Evolutionary conservation across 257 asterid species (phyloP), one percentile per base, ranked within the genome.

Genomic region (Primulina huaijiensis): DNA sequence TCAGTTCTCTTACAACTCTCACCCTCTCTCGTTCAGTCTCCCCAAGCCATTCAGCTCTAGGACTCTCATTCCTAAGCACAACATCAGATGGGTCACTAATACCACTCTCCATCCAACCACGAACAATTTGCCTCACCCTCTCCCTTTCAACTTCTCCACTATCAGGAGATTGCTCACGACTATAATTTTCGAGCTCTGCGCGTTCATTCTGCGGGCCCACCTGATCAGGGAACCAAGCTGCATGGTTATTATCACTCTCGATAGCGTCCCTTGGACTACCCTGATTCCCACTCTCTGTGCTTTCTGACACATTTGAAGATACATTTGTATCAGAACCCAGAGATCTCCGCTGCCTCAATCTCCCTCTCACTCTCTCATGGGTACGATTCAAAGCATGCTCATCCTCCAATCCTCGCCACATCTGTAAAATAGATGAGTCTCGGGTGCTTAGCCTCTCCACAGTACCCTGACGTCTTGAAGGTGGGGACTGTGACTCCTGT

Each of bases 401-500:
- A 64, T 92, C 97, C 83, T 92, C 98, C 83, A 90, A 77, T 77
- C 85, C 97, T 60, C 97, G 79, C 98, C 98, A 92, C 98, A 88
- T 92, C 82, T 83, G 95, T 85, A 92, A 73, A 58, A 90, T 92
- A 69, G 96, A 83, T 0, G 98, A 92, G 66, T 92, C 95, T 27
- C 82, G 85, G 21, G 96, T 85, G 74, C 80, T 84, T 1, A 86
- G 90, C 74, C 98, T 89, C 83, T 92, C 96, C 58, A 81, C 89
- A 71, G 85, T 83, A 33, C 90, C 92, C 79, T 86, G 98, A 64
- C 75, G 84, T 84, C 91, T 80, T 2, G 90, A 86, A 53, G 88
- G 86, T 6, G 96, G 95, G 68, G 96, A 86, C 72, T 86, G 88
- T 3, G 96, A 86, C 82, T 88, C 98, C 79, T 95, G 82, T 83